Conservation (phyloP, 139 green algal genomes). For the Chlorokybus atmophyticus region DNA sequence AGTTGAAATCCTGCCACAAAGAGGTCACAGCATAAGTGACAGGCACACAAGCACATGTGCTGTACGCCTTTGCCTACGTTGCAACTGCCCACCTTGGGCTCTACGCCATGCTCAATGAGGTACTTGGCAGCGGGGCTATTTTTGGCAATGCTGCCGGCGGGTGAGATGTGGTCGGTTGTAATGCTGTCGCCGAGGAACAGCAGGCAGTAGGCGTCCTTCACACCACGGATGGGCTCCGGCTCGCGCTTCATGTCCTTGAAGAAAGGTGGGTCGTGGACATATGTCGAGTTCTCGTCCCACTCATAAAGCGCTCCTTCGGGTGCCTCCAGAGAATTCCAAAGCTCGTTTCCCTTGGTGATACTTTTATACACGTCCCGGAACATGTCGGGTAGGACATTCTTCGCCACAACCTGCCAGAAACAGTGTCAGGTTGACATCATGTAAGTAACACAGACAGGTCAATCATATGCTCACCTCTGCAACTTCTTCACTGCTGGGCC, state of each 20-base stretch:
- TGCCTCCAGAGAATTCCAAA: constrained; percentile 21
- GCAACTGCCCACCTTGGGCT: constrained; percentile 16
- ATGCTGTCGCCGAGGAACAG: constrained; percentile 28
- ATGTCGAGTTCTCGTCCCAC: constrained; percentile 25
- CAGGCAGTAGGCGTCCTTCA: constrained; percentile 24
- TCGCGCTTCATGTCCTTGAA: constrained; percentile 29
- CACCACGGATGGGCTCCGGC: constrained; percentile 6
- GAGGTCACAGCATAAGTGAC: too few species aligned
- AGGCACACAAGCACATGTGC: too few species aligned
- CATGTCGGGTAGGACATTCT: constrained; percentile 23
- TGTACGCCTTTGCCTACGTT: too few species aligned
- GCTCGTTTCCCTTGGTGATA: constrained; percentile 25
- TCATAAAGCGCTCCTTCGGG: constrained; percentile 21
- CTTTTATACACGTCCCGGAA: constrained; percentile 23
- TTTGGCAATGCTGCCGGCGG: constrained; percentile 15
- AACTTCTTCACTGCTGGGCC: constrained; percentile 21
- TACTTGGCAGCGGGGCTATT: constrained; percentile 28
- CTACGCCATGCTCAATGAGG: constrained; percentile 14
- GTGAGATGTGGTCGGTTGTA: constrained; percentile 32
- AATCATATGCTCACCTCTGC: constrained; percentile 14
- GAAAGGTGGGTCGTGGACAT: constrained; percentile 31
- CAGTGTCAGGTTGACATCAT: too few species aligned
- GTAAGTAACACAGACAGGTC: too few species aligned
- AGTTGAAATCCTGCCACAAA: constrained; percentile 1
- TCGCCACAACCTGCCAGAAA: constrained; percentile 23